phyloP scores from a whole-genome alignment of 2,329 filamentous ascomycete genomes.

The Coleophoma cylindrospora region DNA sequence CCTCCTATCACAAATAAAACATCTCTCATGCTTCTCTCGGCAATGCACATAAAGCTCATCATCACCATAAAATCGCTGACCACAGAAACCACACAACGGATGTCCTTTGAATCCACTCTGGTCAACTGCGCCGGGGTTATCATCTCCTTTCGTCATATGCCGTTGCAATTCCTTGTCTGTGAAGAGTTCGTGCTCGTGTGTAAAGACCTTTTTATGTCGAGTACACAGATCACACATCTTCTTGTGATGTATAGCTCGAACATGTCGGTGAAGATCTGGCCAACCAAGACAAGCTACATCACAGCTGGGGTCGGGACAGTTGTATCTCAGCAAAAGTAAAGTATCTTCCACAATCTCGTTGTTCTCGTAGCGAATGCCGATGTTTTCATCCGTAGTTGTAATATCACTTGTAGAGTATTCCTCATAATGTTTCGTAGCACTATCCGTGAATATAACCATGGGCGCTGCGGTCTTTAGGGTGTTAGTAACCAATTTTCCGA shows the following conservation, averaged over 20 bases:
- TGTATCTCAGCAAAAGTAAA: slow-evolving; percentile 81
- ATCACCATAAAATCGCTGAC: slow-evolving; percentile 87
- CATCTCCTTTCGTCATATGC: slow-evolving; percentile 88
- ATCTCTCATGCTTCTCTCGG: slow-evolving; percentile 88
- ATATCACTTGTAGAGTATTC: slow-evolving; percentile 75
- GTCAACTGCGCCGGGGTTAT: slow-evolving; percentile 81
- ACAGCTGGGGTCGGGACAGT: slow-evolving; percentile 82
- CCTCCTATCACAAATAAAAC: slow-evolving; percentile 80
- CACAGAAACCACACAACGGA: slow-evolving; percentile 90
- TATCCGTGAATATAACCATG: slow-evolving; percentile 90
- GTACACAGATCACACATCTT: slow-evolving; percentile 91
- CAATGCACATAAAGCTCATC: slow-evolving; percentile 95
- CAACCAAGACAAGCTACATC: slow-evolving; percentile 81
- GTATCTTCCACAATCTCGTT: slow-evolving; percentile 90
- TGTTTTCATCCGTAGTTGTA: slow-evolving; percentile 72
- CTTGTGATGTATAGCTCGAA: slow-evolving; percentile 75
- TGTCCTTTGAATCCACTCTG: slow-evolving; percentile 97
- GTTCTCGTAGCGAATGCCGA: slow-evolving; percentile 88
- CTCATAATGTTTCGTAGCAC: slow-evolving; percentile 74
- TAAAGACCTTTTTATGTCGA: slow-evolving; percentile 95
- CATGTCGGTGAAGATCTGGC: slow-evolving; percentile 76
- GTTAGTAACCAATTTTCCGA: slow-evolving; percentile 31
- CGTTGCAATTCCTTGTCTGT: slow-evolving; percentile 72
- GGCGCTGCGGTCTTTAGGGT: slow-evolving; percentile 55
- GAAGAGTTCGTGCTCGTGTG: slow-evolving; percentile 94